Base-by-base conservation (phyloP, 1,139 yeast genomes). In the Protomyces gravidus region DNA sequence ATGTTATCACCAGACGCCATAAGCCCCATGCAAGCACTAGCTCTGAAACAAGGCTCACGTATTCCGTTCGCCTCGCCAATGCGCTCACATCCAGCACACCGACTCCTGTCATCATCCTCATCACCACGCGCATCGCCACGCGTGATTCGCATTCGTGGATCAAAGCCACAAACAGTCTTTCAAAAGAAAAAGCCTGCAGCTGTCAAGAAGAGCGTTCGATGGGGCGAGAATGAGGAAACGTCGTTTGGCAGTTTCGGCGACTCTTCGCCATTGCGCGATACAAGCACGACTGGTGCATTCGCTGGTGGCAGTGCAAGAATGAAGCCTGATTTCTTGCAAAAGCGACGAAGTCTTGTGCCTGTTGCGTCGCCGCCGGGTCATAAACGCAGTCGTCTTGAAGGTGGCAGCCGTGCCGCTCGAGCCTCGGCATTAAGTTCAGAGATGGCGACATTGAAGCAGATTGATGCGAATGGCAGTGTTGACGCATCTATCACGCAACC, bases 51-150 rank as follows among this genome's bases (percentile, higher is more conserved):
- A 26, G 57, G 45, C 17, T 46, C 51, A 3, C 46, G 51, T 11
- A 39, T 33, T n/a, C 40, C 51, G 26, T 50, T 50, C 13, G 40
- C 32, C 32, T 53, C 58, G 21, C 58, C 58, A 17, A 23, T 53
- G 39, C 25, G 51, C 13, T 32, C 27, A 5, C 46, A 46, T 5
- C 42, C 42, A 5, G 51, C 46, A 13, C 50, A 32, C 25, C 46
- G 50, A 21, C 21, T 23, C 11, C 26, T 53, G n/a, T 52, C 56
- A 7, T 32, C 51, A 6, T 33, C 51, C 6, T 53, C 58, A 3
- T 53, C 58, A 11, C 58, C 58, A 27, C 32, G 58, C 19, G 39
- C 58, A 2, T 53, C 58, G 25, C 58, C 58, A 9, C 39, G 58
- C 9, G 27, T 45, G 25, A 32, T 53, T 4, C 39, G 51, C 3